A percentile compares a stretch with the other conserved stretches of the same genome.
phyloP scores from a whole-genome alignment of 78 protist genomes.

The Dictyostelium capitatum region DNA sequence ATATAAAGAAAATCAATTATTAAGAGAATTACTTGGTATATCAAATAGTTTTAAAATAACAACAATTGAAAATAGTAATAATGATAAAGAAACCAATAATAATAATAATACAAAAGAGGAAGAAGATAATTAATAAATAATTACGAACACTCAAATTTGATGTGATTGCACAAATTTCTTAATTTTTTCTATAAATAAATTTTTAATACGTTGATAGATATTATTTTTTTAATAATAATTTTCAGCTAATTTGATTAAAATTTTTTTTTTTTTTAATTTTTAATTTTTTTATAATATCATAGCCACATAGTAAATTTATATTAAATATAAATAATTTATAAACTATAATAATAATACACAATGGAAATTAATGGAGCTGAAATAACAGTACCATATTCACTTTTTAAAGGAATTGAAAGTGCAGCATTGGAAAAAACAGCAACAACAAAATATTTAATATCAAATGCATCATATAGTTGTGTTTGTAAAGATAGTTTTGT shows the following conservation, averaged over 20 bases:
- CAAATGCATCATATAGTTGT: slow-evolving; percentile 18
- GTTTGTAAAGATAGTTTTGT: neutral
- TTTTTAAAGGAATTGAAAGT: slow-evolving; percentile 27
- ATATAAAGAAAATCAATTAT: slow-evolving; percentile 10
- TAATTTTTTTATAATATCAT: neutral
- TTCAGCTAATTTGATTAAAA: neutral
- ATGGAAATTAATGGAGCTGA: slow-evolving; percentile 11
- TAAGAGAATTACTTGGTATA: slow-evolving; percentile 13
- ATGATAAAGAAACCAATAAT: neutral
- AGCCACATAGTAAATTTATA: neutral
- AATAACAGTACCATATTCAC: slow-evolving; percentile 31
- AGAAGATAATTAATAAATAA: neutral
- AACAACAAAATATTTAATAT: neutral
- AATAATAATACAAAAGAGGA: neutral
- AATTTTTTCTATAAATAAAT: too few relatives aligned
- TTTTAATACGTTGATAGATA: too few relatives aligned
- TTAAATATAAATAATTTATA: neutral
- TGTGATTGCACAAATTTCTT: too few relatives aligned
- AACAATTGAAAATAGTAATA: neutral
- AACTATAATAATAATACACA: neutral
- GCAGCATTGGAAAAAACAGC: neutral
- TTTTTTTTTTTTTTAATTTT: neutral
- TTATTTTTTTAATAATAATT: neutral
- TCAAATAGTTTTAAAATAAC: neutral
- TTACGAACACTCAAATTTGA: too few relatives aligned